Base-by-base conservation (phyloP, 2,329 filamentous ascomycete species). In the Botrytis pseudocinerea region DNA sequence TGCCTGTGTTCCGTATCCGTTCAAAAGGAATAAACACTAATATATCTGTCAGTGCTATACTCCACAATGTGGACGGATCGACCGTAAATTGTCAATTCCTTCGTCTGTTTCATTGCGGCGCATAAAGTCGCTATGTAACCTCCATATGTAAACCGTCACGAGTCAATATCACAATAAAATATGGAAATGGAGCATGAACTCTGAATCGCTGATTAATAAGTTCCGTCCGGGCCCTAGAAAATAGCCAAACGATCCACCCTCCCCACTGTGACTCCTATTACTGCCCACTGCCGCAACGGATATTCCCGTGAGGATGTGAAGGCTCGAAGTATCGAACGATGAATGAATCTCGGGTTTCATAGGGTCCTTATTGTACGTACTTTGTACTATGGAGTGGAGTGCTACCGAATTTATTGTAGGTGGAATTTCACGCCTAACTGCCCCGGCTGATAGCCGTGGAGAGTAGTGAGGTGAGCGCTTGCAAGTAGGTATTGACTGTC, bases 221-320 rank as follows among this genome's bases (percentile, higher is more conserved):
- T 57, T 32, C 18, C 18, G 54, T 68, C n/a, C 35, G 38, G 16
- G 64, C 64, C n/a, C 16, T 68, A n/a, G 48, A 64, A 64, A 42
- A 54, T 5, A 38, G 48, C 14, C 38, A 42, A 68, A 38, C 20
- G 32, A 35, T 69, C 65, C 48, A 57, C 65, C 7, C n/a, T 57
- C 48, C n/a, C 65, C 65, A 57, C 65, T 69, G 48, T 57, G 65
- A 69, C 65, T 69, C 61, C n/a, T 32, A 51, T 38, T 18, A 22
- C 35, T 20, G 42, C n/a, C 48, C 18, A 28, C 16, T 54, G 22
- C 25, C 46, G 32, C 64, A 38, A 54, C 16, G 46, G 46, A 68
- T 32, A 32, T 42, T 57, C 25, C 38, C 38, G 9, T 68, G 35
- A 57, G 32, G 25, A 57, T 40, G 32, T 68, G 35, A 42, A 32